Base-by-base conservation (phyloP, 78 protist species). In the Tieghemostelium lacteum region DNA sequence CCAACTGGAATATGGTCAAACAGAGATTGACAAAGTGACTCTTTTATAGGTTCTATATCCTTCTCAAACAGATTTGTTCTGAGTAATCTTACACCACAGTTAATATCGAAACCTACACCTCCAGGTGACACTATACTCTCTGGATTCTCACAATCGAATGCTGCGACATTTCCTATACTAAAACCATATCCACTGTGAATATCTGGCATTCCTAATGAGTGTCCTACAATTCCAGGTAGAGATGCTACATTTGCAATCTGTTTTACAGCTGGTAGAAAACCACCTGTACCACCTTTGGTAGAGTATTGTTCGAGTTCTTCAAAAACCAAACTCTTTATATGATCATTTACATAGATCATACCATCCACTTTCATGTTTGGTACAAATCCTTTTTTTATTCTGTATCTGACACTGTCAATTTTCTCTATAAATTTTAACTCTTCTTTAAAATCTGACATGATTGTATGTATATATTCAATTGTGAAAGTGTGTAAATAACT, bases 81-180 rank as follows among this genome's bases (percentile, higher is more conserved):
- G 2, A 98, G 14, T 1, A 98, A 70, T 28, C 99, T 96, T 24
- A 98, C 99, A 58, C 99, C 99, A 73, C 99, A 98, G 88, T 98
- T 98, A 70, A 98, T 98, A 85, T 98, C 99, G 50, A 96, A 97
- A 22, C 98, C 98, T 39, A 94, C 92, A 28, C 92, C 94, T 55
- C 98, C 98, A 0, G 99, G 99, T 20, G 98, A 98, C 3, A 98
- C 98, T n/a, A 98, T 78, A 3, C 98, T 89, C 3, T 72, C 50
- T 4, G 98, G 98, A 60, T 97, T 96, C 14, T 92, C 98, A 50
- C 92, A 83, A 91, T 98, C 99, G 3, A 97, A 80, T 24, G 99
- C 99, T 2, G 98, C 98, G 22, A 98, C 98, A 64, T 93, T 95
- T 37, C 99, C 99, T 34, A 98, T 98, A 7, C 98, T 88, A 63